These are phyloP conservation scores for Syzygium grande DNA, from an alignment of 345 rosid genomes.

Conservation along the genomic window DNA sequence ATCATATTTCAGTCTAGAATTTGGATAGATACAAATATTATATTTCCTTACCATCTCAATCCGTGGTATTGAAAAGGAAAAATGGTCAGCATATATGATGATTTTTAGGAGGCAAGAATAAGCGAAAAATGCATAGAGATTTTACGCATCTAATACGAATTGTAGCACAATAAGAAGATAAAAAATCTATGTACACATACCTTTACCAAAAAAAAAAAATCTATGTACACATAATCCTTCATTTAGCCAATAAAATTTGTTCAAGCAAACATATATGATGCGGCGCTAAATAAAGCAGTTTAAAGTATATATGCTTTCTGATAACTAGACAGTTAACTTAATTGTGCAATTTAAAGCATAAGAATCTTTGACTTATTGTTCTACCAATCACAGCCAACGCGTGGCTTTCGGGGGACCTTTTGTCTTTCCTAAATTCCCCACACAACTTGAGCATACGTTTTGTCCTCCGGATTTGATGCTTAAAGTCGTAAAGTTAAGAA, in stretches of 20 bases:
- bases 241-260: not conserved
- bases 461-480: not conserved
- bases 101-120: not conserved
- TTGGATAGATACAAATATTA: not conserved
- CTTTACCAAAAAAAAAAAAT: not conserved
- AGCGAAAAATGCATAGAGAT: not conserved
- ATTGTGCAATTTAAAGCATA: not conserved
- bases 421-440: not conserved
- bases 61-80: not conserved
- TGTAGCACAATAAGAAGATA: not conserved
- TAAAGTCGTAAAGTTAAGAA: not conserved
- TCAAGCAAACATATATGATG: not conserved
- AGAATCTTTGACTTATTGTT: not conserved
- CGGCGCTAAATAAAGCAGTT: not conserved
- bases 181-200: not conserved
- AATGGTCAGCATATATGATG: not conserved
- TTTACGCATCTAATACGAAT: not conserved
- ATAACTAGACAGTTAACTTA: not conserved
- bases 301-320: not conserved
- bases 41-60: not conserved
- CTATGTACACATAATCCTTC: not conserved
- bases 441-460: not conserved
- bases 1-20: not conserved
- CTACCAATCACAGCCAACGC: not conserved
- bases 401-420: not conserved